Percentiles rank a stretch among this genome's conserved stretches.
Conservation (phyloP, 2,329 filamentous ascomycete genomes). For the Massarina eburnea region DNA sequence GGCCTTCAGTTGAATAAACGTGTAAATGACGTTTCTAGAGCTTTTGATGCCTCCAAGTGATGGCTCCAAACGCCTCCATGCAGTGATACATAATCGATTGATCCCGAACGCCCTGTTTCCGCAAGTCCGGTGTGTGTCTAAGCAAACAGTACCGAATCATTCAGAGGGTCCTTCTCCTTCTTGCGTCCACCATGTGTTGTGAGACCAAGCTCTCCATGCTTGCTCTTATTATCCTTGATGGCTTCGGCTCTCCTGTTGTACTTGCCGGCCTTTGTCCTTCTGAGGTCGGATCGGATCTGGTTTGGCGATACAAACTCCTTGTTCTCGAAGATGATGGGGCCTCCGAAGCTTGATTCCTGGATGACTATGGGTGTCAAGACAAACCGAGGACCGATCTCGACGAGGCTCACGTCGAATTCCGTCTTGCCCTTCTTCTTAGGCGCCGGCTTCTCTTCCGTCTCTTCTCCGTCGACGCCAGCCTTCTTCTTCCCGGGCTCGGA, state of each 20-base stretch:
- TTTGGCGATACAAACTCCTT: conserved; percentile 97
- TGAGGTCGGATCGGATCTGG: conserved; percentile 82
- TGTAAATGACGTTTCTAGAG: neutral
- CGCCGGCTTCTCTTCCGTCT: conserved; percentile 35
- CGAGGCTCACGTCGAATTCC: conserved; percentile 76
- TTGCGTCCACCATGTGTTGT: conserved; percentile 65
- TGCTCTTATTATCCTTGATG: conserved; percentile 69
- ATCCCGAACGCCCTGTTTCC: conserved; percentile 11
- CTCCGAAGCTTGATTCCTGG: conserved; percentile 90
- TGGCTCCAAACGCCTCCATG: neutral
- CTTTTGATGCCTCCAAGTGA: no score
- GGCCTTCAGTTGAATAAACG: no score
- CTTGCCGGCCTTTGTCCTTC: conserved; percentile 72
- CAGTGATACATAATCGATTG: neutral
- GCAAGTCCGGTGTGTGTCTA: conserved; percentile 48
- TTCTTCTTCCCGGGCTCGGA: conserved; percentile 62
- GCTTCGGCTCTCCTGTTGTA: conserved; percentile 79
- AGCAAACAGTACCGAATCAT: conserved; percentile 75
- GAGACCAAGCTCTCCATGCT: conserved; percentile 76
- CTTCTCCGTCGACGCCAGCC: conserved; percentile 44
- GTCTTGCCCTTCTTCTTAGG: conserved; percentile 47
- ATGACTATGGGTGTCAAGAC: conserved; percentile 94
- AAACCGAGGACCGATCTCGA: conserved; percentile 93
- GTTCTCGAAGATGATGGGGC: conserved; percentile 97
- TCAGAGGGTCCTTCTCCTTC: conserved; percentile 68